Base-by-base conservation (phyloP, 1,139 yeast genomes). In the Kodamaea suecica region DNA sequence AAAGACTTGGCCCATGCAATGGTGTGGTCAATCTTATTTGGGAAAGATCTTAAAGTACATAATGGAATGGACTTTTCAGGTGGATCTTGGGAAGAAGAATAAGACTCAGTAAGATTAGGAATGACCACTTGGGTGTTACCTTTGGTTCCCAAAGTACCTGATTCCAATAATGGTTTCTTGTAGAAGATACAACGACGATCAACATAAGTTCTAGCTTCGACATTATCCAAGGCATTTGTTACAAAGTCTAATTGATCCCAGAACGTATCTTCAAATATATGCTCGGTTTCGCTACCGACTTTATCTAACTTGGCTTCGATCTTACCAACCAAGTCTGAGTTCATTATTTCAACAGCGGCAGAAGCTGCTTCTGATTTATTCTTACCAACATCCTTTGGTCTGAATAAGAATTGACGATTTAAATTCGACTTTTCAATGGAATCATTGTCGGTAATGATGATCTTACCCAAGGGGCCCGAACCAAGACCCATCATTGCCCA, bases 401-500 rank as follows among this genome's bases (percentile, higher is more conserved):
- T 77, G 70, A 94, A 92, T 53, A 92, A 73, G 53, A 92, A 92
- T 66, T 92, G 99, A 63, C 99, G 83, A 63, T 92, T 92, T 62
- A 92, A 76, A 57, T 92, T 92, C 7, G 96, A 86, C 61, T 88
- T 88, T 62, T 92, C 99, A 57, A 92, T 92, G 3, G 94, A 78
- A 55, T 92, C 99, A 57, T 82, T 94, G 64, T 92, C 99, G 27
- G 99, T 92, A 30, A 94, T 82, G 34, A 66, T 63, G 43, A 92
- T 85, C 48, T 78, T 74, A 52, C 99, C 99, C 3, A 83, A 61
- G 25, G 92, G 86, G 23, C 98, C 97, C 17, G 95, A 73, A 23
- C 95, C 97, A 38, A 92, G 69, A 32, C 99, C 98, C 80, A 90
- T 76, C 77, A 92, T 75, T 6, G 98, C 97, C 97, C 97, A 92